phyloP scores from a whole-genome alignment of 371 early-diverging fungal species.

The Mucor lusitanicus region DNA sequence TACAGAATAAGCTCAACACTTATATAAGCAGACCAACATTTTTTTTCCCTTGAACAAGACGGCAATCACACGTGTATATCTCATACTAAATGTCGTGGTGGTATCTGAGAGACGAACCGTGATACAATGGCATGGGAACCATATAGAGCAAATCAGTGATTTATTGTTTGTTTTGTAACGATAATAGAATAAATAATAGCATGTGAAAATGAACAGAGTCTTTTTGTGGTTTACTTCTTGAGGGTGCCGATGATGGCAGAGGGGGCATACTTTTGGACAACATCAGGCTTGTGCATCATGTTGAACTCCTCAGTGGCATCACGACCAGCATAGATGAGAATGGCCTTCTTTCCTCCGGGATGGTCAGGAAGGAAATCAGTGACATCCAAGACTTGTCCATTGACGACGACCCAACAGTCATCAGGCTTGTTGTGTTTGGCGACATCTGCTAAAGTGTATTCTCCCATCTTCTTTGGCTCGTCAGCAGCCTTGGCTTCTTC shows the following conservation, averaged over 20 bases:
- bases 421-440: slow-evolving; percentile 85
- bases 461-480: slow-evolving; percentile 43
- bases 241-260: slow-evolving; percentile 77
- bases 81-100: neutral
- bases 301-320: slow-evolving; percentile 92
- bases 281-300: slow-evolving; percentile 89
- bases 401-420: slow-evolving; percentile 94
- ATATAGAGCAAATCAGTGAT: neutral
- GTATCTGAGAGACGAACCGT: neutral
- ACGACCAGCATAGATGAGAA: slow-evolving; percentile 80
- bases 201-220: neutral
- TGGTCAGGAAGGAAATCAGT: slow-evolving; percentile 77
- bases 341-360: slow-evolving; percentile 85
- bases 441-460: slow-evolving; percentile 71
- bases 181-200: neutral
- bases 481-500: slow-evolving; percentile 32
- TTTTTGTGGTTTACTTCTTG: slow-evolving; percentile 46
- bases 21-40: neutral
- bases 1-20: neutral
- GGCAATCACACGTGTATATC: neutral
- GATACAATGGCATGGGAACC: neutral
- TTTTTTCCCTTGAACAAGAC: neutral
- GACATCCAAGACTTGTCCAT: slow-evolving; percentile 83
- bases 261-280: slow-evolving; percentile 87
- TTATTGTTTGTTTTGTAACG: neutral